Base-by-base conservation (phyloP, 2,329 filamentous ascomycete species). In the Westerdykella ornata region DNA sequence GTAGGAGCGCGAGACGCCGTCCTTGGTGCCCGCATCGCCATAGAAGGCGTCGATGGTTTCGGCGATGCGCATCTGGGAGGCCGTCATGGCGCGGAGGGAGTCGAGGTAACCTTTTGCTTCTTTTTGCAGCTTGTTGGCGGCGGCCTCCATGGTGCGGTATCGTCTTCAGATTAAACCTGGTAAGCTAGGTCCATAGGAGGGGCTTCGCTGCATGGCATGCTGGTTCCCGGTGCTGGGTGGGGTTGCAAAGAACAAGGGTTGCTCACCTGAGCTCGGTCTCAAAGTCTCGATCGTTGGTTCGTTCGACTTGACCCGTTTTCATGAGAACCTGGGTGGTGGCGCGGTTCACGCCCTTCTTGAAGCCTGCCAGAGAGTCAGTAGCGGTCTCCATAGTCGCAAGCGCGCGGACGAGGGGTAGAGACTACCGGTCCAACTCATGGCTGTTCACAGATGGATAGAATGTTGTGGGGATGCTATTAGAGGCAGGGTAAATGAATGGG, bases 311-410 rank as follows among this genome's bases (percentile, higher is more conserved):
- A 46, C 92, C 87, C 81, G 54, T 94, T 78, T 98, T 98, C 90
- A 98, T 97, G 88, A 98, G 96, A 49, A 97, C 90, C 82, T 96
- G 89, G 72, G 94, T 98, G 70, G 90, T 96, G 60, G 90, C 90
- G 73, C 92, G 88, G 75, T 92, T 90, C 74, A 97, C 89, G 81
- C 94, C 94, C 70, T 94, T 95, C 74, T 92, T 88, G 74, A 88
- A 90, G 52, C 84, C 84, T 85, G 60, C 28, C 47, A n/a, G 19
- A 19, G 17, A 33, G 48, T 63, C 38, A 65, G 60, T 43, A 39
- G n/a, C 44, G 19, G 17, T 30, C 46, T 11, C 20, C 44, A 28
- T 2, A 15, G 4, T 34, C 41, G 33, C 45, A 13, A 34, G 39
- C 32, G 17, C 50, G 30, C 50, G 30, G 31, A 26, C 26, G n/a